Evolutionary conservation across 805 yeast genomes (phyloP).

Genomic region (Candida sanyiensis): DNA sequence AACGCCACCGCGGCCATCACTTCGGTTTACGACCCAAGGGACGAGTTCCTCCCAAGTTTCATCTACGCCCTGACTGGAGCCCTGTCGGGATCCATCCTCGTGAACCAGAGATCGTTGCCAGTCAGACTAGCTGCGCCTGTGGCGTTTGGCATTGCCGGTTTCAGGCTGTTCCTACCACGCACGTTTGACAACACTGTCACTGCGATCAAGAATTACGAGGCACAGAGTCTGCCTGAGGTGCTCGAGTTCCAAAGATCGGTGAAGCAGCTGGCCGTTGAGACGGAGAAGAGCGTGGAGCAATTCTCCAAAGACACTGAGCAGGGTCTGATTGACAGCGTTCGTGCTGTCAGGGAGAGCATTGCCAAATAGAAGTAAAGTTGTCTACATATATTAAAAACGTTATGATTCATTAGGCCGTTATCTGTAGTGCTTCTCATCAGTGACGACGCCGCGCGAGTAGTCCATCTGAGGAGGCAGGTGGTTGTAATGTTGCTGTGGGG

Average conservation of each 20-base stretch:
- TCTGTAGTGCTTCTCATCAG: slow-evolving; percentile 11
- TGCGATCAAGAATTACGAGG: slow-evolving; percentile 27
- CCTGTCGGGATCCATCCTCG: slow-evolving; percentile 51
- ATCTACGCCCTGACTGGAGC: slow-evolving; percentile 51
- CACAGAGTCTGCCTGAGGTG: slow-evolving; percentile 34
- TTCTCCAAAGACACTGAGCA: slow-evolving; percentile 13
- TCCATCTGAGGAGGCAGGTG: slow-evolving; percentile 2
- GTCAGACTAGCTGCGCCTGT: slow-evolving; percentile 48
- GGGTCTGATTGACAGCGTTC: slow-evolving; percentile 16
- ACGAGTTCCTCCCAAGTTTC: slow-evolving; percentile 41
- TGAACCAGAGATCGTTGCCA: slow-evolving; percentile 41
- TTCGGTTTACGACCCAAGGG: slow-evolving; percentile 25
- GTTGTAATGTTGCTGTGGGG: slow-evolving; percentile 5
- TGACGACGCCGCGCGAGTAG: slow-evolving; percentile 18
- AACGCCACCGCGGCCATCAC: slow-evolving; percentile 13
- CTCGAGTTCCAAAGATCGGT: slow-evolving; percentile 23
- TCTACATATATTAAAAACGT: not conserved
- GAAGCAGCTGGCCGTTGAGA: slow-evolving; percentile 15
- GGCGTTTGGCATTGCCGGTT: slow-evolving; percentile 41
- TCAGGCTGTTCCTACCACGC: slow-evolving; percentile 44
- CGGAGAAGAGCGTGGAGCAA: slow-evolving; percentile 14
- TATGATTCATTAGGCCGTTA: not conserved
- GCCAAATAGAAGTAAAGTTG: slow-evolving; percentile 10
- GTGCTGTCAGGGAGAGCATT: slow-evolving; percentile 19
- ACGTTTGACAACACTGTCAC: slow-evolving; percentile 33